phyloP scores from a whole-genome alignment of 257 asterid species.

The Capsicum chinense region DNA sequence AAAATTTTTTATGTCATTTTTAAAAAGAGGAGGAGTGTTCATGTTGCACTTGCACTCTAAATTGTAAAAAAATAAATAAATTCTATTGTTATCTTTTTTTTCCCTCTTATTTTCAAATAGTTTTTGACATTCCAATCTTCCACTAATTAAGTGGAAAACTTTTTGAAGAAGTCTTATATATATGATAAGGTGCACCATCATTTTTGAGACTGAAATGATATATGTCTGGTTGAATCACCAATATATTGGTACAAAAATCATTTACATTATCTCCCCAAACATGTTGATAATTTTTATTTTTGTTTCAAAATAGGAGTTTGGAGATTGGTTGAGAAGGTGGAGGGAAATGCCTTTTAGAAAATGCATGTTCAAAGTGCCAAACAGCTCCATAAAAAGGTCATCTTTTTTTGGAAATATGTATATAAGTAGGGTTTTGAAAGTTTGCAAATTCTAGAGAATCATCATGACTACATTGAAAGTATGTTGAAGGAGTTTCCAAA shows the following conservation, averaged over 20 bases:
- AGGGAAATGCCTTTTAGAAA: neutral
- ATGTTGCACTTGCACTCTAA: neutral
- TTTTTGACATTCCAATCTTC: neutral
- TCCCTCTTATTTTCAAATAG: neutral
- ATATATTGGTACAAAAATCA: neutral
- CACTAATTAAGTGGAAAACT: neutral
- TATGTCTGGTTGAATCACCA: neutral
- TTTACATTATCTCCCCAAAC: neutral
- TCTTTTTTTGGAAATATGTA: neutral
- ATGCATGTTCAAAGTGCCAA: constrained; percentile 1
- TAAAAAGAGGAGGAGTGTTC: too few relatives aligned
- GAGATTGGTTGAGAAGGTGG: constrained; percentile 1
- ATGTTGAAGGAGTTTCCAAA: neutral
- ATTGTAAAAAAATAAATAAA: too few relatives aligned
- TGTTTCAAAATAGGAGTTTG: neutral
- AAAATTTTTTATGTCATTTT: too few relatives aligned
- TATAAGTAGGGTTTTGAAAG: constrained; percentile 16
- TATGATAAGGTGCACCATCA: neutral
- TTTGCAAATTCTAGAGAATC: neutral
- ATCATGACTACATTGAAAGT: neutral
- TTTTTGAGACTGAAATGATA: neutral
- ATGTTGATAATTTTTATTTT: neutral
- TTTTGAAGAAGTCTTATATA: neutral
- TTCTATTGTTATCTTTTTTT: neutral
- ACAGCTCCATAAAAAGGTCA: constrained; percentile 5